Base-by-base conservation (phyloP, 192 early-diverging fungal genomes). In the Allomyces macrogynus region DNA sequence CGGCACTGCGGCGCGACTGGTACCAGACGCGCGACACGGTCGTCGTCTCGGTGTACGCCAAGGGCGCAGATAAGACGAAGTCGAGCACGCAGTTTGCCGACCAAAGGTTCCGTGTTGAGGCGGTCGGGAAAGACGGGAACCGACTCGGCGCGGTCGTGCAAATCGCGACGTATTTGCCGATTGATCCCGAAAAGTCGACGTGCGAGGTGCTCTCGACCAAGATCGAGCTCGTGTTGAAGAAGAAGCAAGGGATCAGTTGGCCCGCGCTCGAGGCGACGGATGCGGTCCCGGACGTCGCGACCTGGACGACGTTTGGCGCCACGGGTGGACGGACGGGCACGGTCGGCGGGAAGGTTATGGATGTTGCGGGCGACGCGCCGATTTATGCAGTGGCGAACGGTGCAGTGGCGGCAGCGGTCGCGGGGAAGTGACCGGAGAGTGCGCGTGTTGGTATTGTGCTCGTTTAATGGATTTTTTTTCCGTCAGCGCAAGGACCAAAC, bases 41-140 rank as follows among this genome's bases (percentile, higher is more conserved):
- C 43, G 89, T 90, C 66, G 73, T 97, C 54, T 89, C 88, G 25
- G 79, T 99, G 61, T 99, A 91, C 77, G 93, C 91, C 8, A 97
- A 96, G 72, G 92, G 95, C 68, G 82, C 87, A 22, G 83, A 88
- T 69, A 83, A 80, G 68, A 77, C 79, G 54, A 66, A 74, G 10
- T 88, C 92, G 43, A 74, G 73, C 32, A 78, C 95, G n/a, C 68
- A 68, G 65, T 91, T 97, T 73, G 71, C 69, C 24, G 72, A 70
- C 23, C 71, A 85, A 44, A 72, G 79, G 79, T 79, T 87, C 65
- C 27, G 25, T 16, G 57, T 44, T 60, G 23, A 25, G 62, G 5
- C 49, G 67, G 5, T 22, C 32, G 5, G 27, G 22, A 61, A 43
- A 2, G n/a, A 22, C 65, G 44, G 23, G 32, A 63, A 54, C 18